Percentiles rank a stretch among this genome's conserved stretches.
Evolutionary conservation across 1,139 yeast species (phyloP).

Genomic region (Magnusiomyces magnusii): DNA sequence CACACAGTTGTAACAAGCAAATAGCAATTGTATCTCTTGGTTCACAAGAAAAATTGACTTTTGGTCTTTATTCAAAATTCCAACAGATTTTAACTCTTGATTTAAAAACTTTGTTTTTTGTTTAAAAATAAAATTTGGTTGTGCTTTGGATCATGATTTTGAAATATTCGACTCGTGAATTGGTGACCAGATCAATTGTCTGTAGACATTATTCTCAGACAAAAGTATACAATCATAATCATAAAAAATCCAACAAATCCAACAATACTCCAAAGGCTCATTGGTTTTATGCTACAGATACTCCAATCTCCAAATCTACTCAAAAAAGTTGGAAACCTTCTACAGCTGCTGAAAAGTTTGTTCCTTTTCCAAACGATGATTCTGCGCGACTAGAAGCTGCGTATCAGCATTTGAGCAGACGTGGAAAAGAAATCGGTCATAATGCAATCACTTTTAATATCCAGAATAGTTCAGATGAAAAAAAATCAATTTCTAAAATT

Average conservation of each 20-base stretch:
- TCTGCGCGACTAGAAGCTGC: slow-evolving; percentile 51
- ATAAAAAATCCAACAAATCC: neutral
- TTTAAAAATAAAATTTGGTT: neutral
- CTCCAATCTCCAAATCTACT: slow-evolving; percentile 61
- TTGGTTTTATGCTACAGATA: slow-evolving; percentile 84
- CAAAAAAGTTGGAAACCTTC: slow-evolving; percentile 37
- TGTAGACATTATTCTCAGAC: neutral
- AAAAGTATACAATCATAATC: neutral
- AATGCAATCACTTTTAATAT: neutral
- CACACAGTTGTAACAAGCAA: neutral
- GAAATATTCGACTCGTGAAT: neutral
- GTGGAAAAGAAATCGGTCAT: neutral
- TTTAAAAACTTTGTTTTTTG: neutral
- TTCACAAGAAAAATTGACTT: too few species aligned
- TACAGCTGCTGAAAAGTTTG: slow-evolving; percentile 48
- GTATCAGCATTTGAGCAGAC: slow-evolving; percentile 29
- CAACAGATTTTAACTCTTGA: too few species aligned
- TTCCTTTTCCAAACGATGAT: slow-evolving; percentile 63
- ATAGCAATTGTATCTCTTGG: neutral
- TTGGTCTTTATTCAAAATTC: too few species aligned
- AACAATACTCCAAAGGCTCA: slow-evolving; percentile 6
- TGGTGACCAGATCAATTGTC: neutral
- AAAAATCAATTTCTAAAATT: neutral
- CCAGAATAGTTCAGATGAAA: neutral
- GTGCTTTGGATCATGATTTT: neutral